Percentiles rank a stretch among this genome's conserved stretches.
Conservation (phyloP, 371 early-diverging fungal genomes). For the Apophysomyces sp. region DNA sequence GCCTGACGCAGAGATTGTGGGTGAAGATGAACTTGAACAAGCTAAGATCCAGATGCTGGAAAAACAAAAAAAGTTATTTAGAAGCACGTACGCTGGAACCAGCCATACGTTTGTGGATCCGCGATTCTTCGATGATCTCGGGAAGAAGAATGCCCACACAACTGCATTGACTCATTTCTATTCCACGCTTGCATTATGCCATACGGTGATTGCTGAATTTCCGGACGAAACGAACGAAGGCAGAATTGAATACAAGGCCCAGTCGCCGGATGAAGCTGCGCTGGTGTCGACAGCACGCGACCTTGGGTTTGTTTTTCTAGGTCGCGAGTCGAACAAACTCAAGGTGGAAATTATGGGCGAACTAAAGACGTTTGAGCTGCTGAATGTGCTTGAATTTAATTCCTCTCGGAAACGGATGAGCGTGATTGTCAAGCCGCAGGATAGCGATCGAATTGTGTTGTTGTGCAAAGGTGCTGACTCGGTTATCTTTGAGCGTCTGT, state of each 20-base stretch:
- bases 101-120: slow-evolving; percentile 47
- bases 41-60: slow-evolving; percentile 28
- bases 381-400: slow-evolving; percentile 83
- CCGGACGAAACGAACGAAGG: slow-evolving; percentile 37
- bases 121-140: slow-evolving; percentile 37
- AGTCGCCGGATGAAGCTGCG: slow-evolving; percentile 95
- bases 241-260: slow-evolving; percentile 80
- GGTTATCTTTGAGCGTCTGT: slow-evolving; percentile 81
- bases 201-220: slow-evolving; percentile 69
- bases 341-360: slow-evolving; percentile 71
- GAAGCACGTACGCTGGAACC: slow-evolving; percentile 35
- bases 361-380: slow-evolving; percentile 53
- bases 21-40: slow-evolving; percentile 20
- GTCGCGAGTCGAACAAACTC: slow-evolving; percentile 63
- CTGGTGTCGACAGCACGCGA: slow-evolving; percentile 88
- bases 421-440: slow-evolving; percentile 66
- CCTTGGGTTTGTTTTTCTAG: slow-evolving; percentile 84
- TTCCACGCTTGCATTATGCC: slow-evolving; percentile 76
- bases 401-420: slow-evolving; percentile 88
- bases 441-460: slow-evolving; percentile 74
- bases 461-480: slow-evolving; percentile 98
- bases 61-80: slow-evolving; percentile 32
- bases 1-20: slow-evolving; percentile 22
- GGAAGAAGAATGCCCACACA: slow-evolving; percentile 46
- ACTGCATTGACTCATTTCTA: slow-evolving; percentile 71